Evolutionary conservation across 305 asterid genomes (phyloP).

Genomic region (Salvia sclarea): DNA sequence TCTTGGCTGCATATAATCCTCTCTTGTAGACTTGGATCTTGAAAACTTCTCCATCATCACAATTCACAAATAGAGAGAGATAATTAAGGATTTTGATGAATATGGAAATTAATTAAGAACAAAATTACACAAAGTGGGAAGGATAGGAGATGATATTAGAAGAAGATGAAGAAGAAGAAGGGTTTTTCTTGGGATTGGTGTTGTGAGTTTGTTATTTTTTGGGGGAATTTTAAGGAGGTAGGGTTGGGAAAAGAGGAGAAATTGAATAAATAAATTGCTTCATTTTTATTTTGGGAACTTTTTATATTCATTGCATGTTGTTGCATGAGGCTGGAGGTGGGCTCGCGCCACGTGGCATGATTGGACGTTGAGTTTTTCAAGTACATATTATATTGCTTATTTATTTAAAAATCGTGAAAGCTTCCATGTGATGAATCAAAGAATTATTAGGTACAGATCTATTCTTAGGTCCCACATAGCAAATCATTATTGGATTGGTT

Average conservation of each 20-base stretch:
- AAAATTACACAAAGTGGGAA: not conserved
- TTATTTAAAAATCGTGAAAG: not conserved
- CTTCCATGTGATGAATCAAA: constrained; percentile 23
- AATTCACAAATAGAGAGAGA: not conserved
- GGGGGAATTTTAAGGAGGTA: not conserved
- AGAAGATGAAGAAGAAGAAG: constrained; percentile 9
- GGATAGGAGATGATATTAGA: too few relatives aligned
- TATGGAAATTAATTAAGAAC: not conserved
- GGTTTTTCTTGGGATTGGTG: constrained; percentile 27
- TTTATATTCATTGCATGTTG: constrained; percentile 17
- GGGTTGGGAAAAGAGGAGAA: not conserved
- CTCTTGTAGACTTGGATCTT: constrained; percentile 71
- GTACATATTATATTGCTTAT: not conserved
- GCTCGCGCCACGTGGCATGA: constrained; percentile 35
- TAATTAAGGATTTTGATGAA: not conserved
- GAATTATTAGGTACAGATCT: not conserved
- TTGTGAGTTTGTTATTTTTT: not conserved
- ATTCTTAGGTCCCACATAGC: constrained; percentile 7
- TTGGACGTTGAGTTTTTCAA: constrained; percentile 29
- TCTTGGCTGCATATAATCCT: constrained; percentile 38
- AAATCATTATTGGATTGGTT: not conserved
- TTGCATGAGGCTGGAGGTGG: constrained; percentile 15
- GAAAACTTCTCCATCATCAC: constrained; percentile 51
- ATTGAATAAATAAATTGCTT: not conserved
- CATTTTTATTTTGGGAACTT: not conserved